Conservation (phyloP, 2,329 filamentous ascomycete genomes). For the Gnomoniopsis sp. region DNA sequence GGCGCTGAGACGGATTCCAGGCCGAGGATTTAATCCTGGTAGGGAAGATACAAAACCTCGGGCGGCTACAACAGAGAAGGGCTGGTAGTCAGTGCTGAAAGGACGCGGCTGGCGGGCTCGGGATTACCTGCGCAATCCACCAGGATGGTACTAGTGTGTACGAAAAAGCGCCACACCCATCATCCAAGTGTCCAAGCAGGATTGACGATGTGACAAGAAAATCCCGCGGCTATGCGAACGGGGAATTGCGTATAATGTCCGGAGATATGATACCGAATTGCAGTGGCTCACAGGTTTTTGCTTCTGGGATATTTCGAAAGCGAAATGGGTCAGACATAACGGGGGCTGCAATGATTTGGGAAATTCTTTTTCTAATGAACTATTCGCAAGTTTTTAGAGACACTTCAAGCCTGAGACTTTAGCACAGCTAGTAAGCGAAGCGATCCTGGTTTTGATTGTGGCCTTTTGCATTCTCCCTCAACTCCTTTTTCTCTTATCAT, state of each 20-base stretch:
- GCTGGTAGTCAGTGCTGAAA: neutral
- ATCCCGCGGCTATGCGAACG: neutral
- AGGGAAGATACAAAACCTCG: neutral
- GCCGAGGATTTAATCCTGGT: neutral
- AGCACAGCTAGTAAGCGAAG: neutral
- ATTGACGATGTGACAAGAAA: neutral
- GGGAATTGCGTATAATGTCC: neutral
- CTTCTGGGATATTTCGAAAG: neutral
- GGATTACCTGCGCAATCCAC: neutral
- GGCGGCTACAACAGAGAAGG: neutral
- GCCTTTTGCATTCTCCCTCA: neutral
- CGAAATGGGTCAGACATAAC: neutral
- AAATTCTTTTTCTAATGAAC: neutral
- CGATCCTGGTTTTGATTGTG: neutral
- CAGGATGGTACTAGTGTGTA: neutral
- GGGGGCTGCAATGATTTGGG: neutral
- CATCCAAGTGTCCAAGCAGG: neutral
- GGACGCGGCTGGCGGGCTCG: neutral
- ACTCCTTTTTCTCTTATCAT: neutral
- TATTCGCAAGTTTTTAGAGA: neutral
- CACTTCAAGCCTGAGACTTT: neutral
- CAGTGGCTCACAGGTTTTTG: neutral
- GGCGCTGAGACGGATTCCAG: neutral
- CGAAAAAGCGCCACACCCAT: neutral
- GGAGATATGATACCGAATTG: too few relatives aligned